These are phyloP conservation scores for Fusarium oxysporum DNA, from an alignment of 2,329 filamentous ascomycete species.

Conservation along the genomic window DNA sequence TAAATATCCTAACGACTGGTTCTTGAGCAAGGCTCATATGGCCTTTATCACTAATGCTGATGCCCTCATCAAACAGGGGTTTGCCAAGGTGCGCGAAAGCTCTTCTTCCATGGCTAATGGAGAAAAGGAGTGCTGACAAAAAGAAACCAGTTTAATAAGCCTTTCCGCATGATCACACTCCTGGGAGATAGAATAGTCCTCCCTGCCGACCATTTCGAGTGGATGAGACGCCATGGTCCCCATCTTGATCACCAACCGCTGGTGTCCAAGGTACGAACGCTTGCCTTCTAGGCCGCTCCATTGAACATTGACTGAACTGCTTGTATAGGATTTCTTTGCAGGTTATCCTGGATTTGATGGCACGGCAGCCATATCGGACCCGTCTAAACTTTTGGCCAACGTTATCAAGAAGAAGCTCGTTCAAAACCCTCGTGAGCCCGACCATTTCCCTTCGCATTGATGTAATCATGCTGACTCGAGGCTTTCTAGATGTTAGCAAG, in stretches of 20 bases:
- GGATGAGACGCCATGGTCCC: not conserved
- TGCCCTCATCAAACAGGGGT: not conserved
- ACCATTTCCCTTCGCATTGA: too few relatives aligned
- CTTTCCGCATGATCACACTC: not conserved
- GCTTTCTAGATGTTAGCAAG: not conserved
- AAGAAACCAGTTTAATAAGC: not conserved
- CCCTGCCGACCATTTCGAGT: not conserved
- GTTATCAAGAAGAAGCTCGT: not conserved
- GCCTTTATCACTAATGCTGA: not conserved
- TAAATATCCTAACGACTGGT: not conserved
- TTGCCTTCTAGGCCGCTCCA: fast-evolving
- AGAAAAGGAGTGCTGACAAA: not conserved
- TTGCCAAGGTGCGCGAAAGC: not conserved
- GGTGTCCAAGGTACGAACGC: not conserved
- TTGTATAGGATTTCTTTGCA: not conserved
- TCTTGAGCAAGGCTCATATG: not conserved
- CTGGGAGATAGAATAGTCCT: not conserved
- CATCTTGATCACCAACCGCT: not conserved
- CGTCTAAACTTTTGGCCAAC: not conserved
- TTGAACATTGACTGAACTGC: not conserved
- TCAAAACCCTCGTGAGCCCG: not conserved
- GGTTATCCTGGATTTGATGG: not conserved
- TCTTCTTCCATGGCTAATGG: not conserved
- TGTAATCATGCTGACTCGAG: not conserved
- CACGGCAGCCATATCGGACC: not conserved